Evolutionary conservation across 2,329 filamentous ascomycete genomes (phyloP), one percentile per base, ranked within the genome.

Genomic region (Aspergillus unguis): DNA sequence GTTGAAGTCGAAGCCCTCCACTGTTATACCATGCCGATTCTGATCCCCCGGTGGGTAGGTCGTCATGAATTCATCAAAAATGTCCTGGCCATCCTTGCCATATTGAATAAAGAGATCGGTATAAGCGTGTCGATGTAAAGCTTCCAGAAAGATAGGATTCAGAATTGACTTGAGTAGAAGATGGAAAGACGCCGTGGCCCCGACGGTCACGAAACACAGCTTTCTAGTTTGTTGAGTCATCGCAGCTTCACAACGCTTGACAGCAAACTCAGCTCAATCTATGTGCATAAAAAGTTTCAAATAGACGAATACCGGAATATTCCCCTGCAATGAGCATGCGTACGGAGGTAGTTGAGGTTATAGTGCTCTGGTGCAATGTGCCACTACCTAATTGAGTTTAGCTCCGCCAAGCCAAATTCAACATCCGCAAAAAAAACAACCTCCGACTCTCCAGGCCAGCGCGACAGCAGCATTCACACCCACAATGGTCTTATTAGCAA

Each of bases 151-250:
- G 0, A 70, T 62, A 0, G 80, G 73, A 17, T 79, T 74, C 5
- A 95, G 75, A 8, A 86, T 81, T 31, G 86, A 82, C 40, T 79
- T 73, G 51, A 96, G 80, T 2, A 99, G 81, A 5, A 78, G 71
- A 48, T 80, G 78, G 72, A 99, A 99, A 23, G 87, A 83, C 11
- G 92, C 91, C 0, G 92, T 99, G 5, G 94, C 92, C 52, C 94
- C 94, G 29, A 96, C 87, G 0, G 94, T 97, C 50, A 96, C 86
- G 60, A 99, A 88, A 68, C 89, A 94, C 48, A 73, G 43, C 58
- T 76, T 78, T 44, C 59, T 66, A 9, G 48, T n/a, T 37, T 44
- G 17, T n/a, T 52, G 38, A 7, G 50, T 17, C 46, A 52, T 36
- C 54, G 5, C 32, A 17, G 37, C 31, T 32, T 40, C 1, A 17